Evolutionary conservation across 2,329 filamentous ascomycete species (phyloP), one percentile per base, ranked within the genome.

Genomic region (Diaporthe helianthi): DNA sequence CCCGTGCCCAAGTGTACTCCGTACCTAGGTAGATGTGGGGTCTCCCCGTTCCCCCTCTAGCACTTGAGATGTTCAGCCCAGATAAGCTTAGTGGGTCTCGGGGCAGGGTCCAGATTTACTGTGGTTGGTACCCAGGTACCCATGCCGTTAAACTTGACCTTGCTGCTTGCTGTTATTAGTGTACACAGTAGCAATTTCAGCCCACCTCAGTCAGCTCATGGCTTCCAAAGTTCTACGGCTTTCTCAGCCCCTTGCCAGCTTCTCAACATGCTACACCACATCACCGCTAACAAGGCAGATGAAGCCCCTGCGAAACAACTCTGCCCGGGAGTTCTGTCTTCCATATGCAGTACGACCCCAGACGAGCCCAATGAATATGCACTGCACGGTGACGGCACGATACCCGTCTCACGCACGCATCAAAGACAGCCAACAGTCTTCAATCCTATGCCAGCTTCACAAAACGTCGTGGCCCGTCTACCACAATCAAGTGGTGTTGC

Each of bases 401-500:
- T 47, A 47, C 41, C 58, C 58, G 58, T 63, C 58, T 63, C n/a
- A 63, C 58, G 3, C n/a, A 63, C 58, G 3, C 58, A n/a, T 63
- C 58, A 46, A 47, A 24, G 17, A 6, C 19, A 33, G 58, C 58
- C 58, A 61, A 61, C 41, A 61, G 41, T n/a, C n/a, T 31, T n/a
- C 49, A 17, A 13, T 63, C 24, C 29, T 36, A n/a, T 63, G 58
- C 6, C 29, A 63, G 58, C 58, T 49, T 63, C 58, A 49, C 54
- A 49, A 49, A 63, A 63, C 58, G 44, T 63, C 58, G 44, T 63
- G 58, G 58, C 44, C 58, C 58, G 58, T 63, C 58, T 22, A 49
- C 41, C n/a, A n/a, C n/a, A n/a, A n/a, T n/a, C n/a, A n/a, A n/a
- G 58, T 63, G 19, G 44, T 31, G 36, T 63, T 26, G 58, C 58